phyloP scores from a whole-genome alignment of 148 eudicot genomes.

The Vaccinium myrtillus region DNA sequence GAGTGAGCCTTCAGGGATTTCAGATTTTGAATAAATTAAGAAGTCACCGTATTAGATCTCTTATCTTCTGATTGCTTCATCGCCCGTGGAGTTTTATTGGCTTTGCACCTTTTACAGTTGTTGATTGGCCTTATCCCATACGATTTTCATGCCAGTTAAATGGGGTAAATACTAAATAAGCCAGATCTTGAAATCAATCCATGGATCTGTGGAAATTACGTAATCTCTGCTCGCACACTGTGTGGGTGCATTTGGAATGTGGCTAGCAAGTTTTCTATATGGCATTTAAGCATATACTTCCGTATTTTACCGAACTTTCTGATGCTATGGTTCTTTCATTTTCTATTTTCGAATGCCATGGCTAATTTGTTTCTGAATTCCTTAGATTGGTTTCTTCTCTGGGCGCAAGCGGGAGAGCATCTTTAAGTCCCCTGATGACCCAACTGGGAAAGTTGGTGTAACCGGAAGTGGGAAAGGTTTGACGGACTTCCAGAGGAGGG shows the following conservation, averaged over 20 bases:
- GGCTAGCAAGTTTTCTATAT: not conserved
- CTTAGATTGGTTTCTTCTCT: conserved; percentile 88
- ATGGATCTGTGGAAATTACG: not conserved
- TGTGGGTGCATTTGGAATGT: not conserved
- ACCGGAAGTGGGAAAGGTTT: conserved; percentile 98
- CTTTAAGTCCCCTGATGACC: conserved; percentile 97
- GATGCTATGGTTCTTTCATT: not conserved
- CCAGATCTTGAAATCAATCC: not conserved
- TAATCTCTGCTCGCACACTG: not conserved
- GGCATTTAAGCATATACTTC: not conserved
- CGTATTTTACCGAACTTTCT: not conserved
- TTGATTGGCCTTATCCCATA: not conserved
- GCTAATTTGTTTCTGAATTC: conserved; percentile 8
- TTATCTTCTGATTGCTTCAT: not conserved
- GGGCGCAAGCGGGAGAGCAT: conserved; percentile 95
- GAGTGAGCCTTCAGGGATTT: not conserved
- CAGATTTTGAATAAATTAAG: not conserved
- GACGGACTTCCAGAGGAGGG: conserved; percentile 93
- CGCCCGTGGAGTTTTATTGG: not conserved
- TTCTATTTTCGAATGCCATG: not conserved
- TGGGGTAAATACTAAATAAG: not conserved
- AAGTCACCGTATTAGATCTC: not conserved
- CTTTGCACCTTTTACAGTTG: not conserved
- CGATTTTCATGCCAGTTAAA: not conserved
- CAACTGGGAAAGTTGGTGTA: conserved; percentile 93